These are phyloP conservation scores for Fennellomyces sp. DNA, from an alignment of 371 early-diverging fungal species.

Conservation along the genomic window DNA sequence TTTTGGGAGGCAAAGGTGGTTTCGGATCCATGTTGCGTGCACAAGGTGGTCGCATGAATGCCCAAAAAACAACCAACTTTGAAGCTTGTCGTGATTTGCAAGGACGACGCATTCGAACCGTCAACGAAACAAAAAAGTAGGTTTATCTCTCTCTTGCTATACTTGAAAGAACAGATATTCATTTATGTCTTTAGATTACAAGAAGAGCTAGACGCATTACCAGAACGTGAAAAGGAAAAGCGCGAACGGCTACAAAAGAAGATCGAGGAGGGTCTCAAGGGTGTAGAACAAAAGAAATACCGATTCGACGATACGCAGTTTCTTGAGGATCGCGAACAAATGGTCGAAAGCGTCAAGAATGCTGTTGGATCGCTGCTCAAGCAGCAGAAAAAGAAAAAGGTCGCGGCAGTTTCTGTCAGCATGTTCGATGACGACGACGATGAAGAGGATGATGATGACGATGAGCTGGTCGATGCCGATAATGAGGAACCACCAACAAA, in stretches of 20 bases:
- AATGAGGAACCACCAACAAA: not conserved
- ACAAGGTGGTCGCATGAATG: conserved; percentile 92
- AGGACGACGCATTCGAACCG: conserved; percentile 86
- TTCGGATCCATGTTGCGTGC: conserved; percentile 95
- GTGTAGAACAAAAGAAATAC: conserved; percentile 69
- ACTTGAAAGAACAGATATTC: not conserved
- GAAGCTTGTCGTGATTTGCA: conserved; percentile 94
- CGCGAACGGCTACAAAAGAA: conserved; percentile 75
- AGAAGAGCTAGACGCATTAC: conserved; percentile 74
- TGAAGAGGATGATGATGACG: conserved; percentile 31
- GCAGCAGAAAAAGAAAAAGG: conserved; percentile 29
- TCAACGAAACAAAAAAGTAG: conserved; percentile 89
- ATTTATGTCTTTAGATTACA: conserved; percentile 60
- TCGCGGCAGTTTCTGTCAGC: conserved; percentile 17
- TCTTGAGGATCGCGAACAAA: conserved; percentile 71
- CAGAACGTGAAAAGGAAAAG: conserved; percentile 70
- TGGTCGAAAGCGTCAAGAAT: conserved; percentile 70
- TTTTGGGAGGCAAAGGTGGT: conserved; percentile 93
- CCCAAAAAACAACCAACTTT: conserved; percentile 88
- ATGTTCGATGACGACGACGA: conserved; percentile 38
- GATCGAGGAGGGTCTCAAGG: conserved; percentile 81
- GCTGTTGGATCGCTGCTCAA: conserved; percentile 63
- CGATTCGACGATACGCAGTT: conserved; percentile 86
- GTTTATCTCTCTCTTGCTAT: not conserved
- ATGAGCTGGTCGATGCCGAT: conserved; percentile 9